Percentiles rank a stretch among this genome's conserved stretches.
phyloP scores from a whole-genome alignment of 2,329 filamentous ascomycete genomes.

The Sclerotinia nivalis region DNA sequence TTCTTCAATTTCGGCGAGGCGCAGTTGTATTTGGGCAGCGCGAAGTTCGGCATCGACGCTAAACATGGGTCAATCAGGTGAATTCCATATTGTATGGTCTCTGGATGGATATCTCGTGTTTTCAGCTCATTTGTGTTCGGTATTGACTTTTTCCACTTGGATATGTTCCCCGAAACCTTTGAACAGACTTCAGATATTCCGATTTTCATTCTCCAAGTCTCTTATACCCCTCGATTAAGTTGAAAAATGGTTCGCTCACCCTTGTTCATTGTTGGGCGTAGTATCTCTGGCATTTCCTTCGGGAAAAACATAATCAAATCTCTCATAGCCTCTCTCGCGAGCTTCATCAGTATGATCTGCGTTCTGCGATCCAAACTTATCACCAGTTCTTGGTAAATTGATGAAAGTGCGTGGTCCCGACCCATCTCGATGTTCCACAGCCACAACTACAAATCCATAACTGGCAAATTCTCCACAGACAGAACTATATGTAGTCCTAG shows the following conservation, averaged over 20 bases:
- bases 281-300: slow-evolving; percentile 54
- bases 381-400: slow-evolving; percentile 52
- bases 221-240: background rate
- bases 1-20: slow-evolving; percentile 65
- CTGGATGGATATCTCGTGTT: background rate
- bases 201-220: background rate
- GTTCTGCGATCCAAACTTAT: slow-evolving; percentile 40
- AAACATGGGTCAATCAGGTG: background rate
- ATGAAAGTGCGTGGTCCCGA: slow-evolving; percentile 62
- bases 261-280: slow-evolving; percentile 56
- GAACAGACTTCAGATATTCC: background rate
- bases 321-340: slow-evolving; percentile 47
- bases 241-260: slow-evolving; percentile 36
- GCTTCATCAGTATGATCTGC: slow-evolving; percentile 42
- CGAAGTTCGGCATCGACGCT: slow-evolving; percentile 59
- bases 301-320: slow-evolving; percentile 64
- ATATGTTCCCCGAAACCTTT: background rate
- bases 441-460: slow-evolving; percentile 65
- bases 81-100: background rate
- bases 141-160: background rate
- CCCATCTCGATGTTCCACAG: slow-evolving; percentile 65
- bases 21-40: slow-evolving; percentile 61
- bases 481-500: slow-evolving; percentile 61
- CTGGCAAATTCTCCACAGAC: slow-evolving; percentile 67
- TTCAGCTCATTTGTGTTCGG: background rate